Evolutionary conservation across 2,329 filamentous ascomycete species (phyloP), one percentile per base, ranked within the genome.

Genomic region (Microcyclospora pomicola): DNA sequence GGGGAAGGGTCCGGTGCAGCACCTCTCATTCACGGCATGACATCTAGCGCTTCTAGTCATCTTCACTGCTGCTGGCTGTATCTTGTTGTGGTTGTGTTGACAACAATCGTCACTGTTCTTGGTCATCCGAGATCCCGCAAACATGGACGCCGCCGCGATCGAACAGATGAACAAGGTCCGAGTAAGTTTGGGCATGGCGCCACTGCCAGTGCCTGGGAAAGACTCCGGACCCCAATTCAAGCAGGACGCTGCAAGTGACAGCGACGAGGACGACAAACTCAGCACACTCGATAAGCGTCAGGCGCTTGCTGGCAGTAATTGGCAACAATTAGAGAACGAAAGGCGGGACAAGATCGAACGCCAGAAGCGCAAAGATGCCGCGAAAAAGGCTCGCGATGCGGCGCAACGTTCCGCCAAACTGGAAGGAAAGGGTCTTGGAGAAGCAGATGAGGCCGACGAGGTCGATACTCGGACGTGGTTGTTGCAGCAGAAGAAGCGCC

Each of bases 151-250:
- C 37, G 75, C 83, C 33, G 80, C 82, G 19, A 87, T 96, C 56
- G 83, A 92, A 62, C 86, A 95, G 70, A 85, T 84, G 48, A 96
- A 96, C 66, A 82, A 87, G 56, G 80, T 95, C 54, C 85, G 88
- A 53, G 71, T 80, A 51, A 84, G 85, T 35, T 76, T 95, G 65
- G 88, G 88, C 55, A 77, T 95, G 68, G 84, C 88, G 56, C 87
- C 86, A 16, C 67, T 96, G 53, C 84, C 86, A 15, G 82, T 92
- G 9, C 82, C 87, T 16, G 83, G 83, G 48, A 71, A 69, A 41
- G 61, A 62, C 54, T 40, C 61, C 16, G 74, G 73, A 38, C 75
- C 73, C 2, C 59, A 66, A 15, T 80, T 80, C 61, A 77, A 68
- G 44, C 12, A 31, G 12, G 14, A 31, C 30, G 12, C 30, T 31